Conservation (phyloP, 495 filamentous ascomycete genomes). For the Aspergillus panamensis region DNA sequence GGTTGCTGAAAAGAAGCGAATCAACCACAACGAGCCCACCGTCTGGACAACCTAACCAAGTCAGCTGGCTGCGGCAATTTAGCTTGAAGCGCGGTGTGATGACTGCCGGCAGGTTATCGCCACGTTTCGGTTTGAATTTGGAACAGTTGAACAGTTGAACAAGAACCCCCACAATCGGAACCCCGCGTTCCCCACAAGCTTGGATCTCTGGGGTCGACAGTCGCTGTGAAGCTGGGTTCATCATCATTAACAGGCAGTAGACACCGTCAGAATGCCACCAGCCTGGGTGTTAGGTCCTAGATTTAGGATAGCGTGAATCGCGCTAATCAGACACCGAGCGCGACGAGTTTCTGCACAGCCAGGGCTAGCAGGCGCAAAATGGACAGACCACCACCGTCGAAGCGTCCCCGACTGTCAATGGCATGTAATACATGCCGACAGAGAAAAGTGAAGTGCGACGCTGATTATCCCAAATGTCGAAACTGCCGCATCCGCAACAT, state of each 20-base stretch:
- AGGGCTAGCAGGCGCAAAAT: not conserved
- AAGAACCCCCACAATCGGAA: constrained; percentile 5
- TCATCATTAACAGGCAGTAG: not conserved
- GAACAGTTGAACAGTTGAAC: no score
- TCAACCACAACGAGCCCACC: not conserved
- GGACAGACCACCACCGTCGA: constrained; percentile 12
- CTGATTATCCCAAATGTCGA: constrained; percentile 17
- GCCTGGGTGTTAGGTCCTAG: not conserved
- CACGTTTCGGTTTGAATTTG: no score
- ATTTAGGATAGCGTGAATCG: not conserved
- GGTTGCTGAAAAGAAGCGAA: not conserved
- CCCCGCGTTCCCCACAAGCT: constrained; percentile 6
- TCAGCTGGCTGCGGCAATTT: no score
- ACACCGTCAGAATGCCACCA: not conserved
- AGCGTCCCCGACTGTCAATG: constrained; percentile 19
- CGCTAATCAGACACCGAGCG: not conserved
- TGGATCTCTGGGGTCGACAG: not conserved
- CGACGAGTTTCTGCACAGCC: not conserved
- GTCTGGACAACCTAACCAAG: no score
- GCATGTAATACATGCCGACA: constrained; percentile 19
- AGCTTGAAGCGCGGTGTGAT: no score
- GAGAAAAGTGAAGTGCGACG: constrained; percentile 21
- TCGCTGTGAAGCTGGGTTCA: not conserved
- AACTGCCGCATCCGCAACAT: constrained; percentile 18
- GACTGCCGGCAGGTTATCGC: no score